A percentile compares a stretch with the other conserved stretches of the same genome.
Conservation (phyloP, 768 basidiomycete genomes). For the Nidula microcarpa region DNA sequence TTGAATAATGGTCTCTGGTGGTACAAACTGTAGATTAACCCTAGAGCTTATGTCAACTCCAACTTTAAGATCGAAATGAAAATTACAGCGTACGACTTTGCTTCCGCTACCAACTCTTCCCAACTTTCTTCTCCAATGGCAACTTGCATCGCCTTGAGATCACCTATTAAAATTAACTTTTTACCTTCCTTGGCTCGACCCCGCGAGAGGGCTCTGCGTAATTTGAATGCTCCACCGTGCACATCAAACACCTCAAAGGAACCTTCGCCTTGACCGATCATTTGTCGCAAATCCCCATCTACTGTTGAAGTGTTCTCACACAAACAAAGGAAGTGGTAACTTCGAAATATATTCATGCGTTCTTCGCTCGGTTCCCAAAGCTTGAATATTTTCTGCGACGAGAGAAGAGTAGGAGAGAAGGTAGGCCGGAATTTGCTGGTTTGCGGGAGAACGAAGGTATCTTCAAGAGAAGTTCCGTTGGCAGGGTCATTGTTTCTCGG, state of each 20-base stretch:
- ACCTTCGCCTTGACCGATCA: slow-evolving; percentile 56
- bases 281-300: slow-evolving; percentile 45
- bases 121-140: slow-evolving; percentile 55
- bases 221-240: slow-evolving; percentile 41
- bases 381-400: slow-evolving; percentile 45
- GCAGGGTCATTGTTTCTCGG: slow-evolving; percentile 26
- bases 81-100: slow-evolving; percentile 18
- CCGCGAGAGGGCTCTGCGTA: slow-evolving; percentile 48
- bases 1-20: slow-evolving; percentile 46
- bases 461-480: slow-evolving; percentile 41
- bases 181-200: slow-evolving; percentile 48
- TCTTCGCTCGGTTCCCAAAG: slow-evolving; percentile 71
- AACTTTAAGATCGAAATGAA: not conserved
- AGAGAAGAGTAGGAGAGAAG: slow-evolving; percentile 48
- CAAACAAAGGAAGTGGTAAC: slow-evolving; percentile 57
- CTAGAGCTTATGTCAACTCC: slow-evolving; percentile 13
- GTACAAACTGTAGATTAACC: slow-evolving; percentile 38
- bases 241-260: slow-evolving; percentile 63
- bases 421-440: slow-evolving; percentile 55
- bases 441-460: slow-evolving; percentile 45
- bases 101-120: slow-evolving; percentile 48
- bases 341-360: slow-evolving; percentile 49
- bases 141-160: slow-evolving; percentile 39
- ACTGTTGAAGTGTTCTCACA: slow-evolving; percentile 51
- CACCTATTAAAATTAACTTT: slow-evolving; percentile 50